Base-by-base conservation (phyloP, 2,329 filamentous ascomycete genomes). In the Trichoderma sp. region DNA sequence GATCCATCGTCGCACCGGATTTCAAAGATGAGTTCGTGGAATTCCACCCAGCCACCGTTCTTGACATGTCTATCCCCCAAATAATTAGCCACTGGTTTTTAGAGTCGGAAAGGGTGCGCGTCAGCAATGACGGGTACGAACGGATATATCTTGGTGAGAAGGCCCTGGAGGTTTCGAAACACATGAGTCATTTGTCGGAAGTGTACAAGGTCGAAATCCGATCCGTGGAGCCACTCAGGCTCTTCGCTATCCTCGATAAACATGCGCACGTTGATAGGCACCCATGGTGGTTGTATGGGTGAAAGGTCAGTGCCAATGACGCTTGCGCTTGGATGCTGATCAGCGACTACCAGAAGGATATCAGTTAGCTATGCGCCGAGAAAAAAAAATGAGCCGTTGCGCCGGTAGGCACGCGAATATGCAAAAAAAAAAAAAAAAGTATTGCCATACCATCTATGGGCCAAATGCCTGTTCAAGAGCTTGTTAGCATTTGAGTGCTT, bases 181-280 rank as follows among this genome's bases (percentile, higher is more conserved):
- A 83, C 81, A 30, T 71, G 81, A 73, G 81, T 86, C 81, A 79
- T 84, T 74, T 74, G 83, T 73, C 78, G 82, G 73, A 82, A 85
- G 81, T 82, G 83, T 1, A 90, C 83, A 71, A 86, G 83, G 75
- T 90, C 87, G 73, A 86, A 89, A 65, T 84, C 79, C 4, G 81
- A 77, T 60, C 85, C 86, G 30, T 80, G 79, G 5, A 78, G 71
- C 89, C 89, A 91, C 10, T 86, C 82, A 58, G 85, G 81, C 71
- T 89, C 78, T 69, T 80, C 86, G 61, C 84, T 83, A 74, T 90
- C 88, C 73, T 90, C 88, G 11, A 91, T 83, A 69, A 89, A 80
- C 77, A 90, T 90, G 8, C 81, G 81, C n/a, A 87, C 82, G 73
- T 90, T 90, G 13, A 85, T 82, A 18, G 87, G 88, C 14, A 89